phyloP scores from a whole-genome alignment of 371 early-diverging fungal species.

The Umbelopsis sp. region DNA sequence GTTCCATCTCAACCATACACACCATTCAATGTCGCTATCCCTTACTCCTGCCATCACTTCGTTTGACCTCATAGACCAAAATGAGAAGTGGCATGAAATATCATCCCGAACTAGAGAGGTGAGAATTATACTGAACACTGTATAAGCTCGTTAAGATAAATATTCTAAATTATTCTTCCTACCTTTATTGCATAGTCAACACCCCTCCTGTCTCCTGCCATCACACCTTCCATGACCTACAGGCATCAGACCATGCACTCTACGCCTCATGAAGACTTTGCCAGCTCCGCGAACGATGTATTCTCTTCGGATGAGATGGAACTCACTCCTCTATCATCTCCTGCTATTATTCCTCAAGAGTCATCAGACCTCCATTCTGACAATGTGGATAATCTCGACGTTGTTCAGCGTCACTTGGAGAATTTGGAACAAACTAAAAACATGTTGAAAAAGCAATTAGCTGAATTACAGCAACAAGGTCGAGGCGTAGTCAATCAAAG shows the following conservation, averaged over 20 bases:
- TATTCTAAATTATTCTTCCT: not conserved
- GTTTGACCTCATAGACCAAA: slow-evolving; percentile 12
- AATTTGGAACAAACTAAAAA: slow-evolving; percentile 5
- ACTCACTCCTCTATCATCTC: slow-evolving; percentile 66
- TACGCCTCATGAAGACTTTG: slow-evolving; percentile 31
- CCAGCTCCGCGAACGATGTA: slow-evolving; percentile 23
- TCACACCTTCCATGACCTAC: slow-evolving; percentile 61
- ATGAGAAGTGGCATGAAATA: slow-evolving; percentile 6
- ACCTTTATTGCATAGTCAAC: slow-evolving; percentile 31
- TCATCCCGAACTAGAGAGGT: slow-evolving; percentile 15
- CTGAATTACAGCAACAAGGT: slow-evolving; percentile 1
- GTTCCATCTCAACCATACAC: not conserved
- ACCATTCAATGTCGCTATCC: slow-evolving; percentile 1
- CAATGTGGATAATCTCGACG: not conserved
- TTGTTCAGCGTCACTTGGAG: slow-evolving; percentile 5
- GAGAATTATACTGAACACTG: not conserved
- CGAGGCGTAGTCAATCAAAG: not conserved
- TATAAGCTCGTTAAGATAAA: not conserved
- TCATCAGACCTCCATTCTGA: slow-evolving; percentile 14
- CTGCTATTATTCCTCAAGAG: slow-evolving; percentile 56
- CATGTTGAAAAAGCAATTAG: slow-evolving; percentile 1
- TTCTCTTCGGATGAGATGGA: slow-evolving; percentile 32
- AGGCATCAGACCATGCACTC: slow-evolving; percentile 33
- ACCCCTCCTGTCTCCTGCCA: slow-evolving; percentile 68
- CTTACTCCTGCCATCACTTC: slow-evolving; percentile 6